phyloP scores from a whole-genome alignment of 2,329 filamentous ascomycete species.

The Teratosphaeria gauchensis region DNA sequence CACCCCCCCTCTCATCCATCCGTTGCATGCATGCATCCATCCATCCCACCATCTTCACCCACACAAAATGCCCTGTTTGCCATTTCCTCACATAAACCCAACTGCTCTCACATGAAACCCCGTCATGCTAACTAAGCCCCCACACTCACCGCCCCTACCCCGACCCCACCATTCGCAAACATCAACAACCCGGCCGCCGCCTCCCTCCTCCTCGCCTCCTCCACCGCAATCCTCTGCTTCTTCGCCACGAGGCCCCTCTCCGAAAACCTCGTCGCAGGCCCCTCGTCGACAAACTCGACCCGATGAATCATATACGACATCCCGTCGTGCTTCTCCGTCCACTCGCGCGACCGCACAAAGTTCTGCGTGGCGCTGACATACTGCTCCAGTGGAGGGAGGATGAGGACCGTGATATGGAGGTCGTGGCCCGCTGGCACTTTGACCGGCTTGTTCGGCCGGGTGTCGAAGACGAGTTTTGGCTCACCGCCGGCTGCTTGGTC shows the following conservation, averaged over 20 bases:
- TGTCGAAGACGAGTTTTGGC: constrained; percentile 34
- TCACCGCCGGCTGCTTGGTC: not conserved
- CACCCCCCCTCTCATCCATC: not conserved
- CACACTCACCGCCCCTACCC: constrained; percentile 2
- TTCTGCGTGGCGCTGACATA: constrained; percentile 69
- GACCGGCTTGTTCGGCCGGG: constrained; percentile 47
- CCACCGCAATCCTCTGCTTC: constrained; percentile 39
- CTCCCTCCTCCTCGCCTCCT: constrained; percentile 25
- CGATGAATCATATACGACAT: constrained; percentile 78
- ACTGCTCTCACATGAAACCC: no score
- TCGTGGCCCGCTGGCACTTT: constrained; percentile 60
- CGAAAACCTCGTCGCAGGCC: constrained; percentile 38
- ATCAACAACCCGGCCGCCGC: constrained; percentile 21
- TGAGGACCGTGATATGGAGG: constrained; percentile 74
- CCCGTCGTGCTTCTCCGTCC: constrained; percentile 69
- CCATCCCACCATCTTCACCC: no score
- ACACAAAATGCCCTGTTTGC: not conserved
- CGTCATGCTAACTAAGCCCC: constrained; percentile 1
- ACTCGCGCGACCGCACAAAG: constrained; percentile 73
- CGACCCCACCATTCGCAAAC: constrained; percentile 12
- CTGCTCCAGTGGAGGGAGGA: constrained; percentile 67
- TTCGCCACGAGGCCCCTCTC: constrained; percentile 38
- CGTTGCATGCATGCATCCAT: not conserved
- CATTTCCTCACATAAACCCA: no score
- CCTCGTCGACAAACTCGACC: constrained; percentile 79